Percentiles rank a stretch among this genome's conserved stretches.
Conservation (phyloP, 495 filamentous ascomycete species). For the Penicillium antarcticum region DNA sequence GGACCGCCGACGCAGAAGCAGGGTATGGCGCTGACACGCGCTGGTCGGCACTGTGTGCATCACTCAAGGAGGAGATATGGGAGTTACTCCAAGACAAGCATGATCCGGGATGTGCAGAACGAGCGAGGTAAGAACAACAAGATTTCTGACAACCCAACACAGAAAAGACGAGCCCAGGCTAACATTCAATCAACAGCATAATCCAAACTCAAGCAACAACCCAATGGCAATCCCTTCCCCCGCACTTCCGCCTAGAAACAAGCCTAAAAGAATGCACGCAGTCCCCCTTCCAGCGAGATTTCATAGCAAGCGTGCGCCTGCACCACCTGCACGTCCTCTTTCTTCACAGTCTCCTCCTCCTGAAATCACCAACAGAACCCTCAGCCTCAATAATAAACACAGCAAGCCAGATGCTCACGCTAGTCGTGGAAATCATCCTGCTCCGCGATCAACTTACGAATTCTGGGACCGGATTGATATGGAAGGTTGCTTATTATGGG, state of each 20-base stretch:
- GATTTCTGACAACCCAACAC: no score
- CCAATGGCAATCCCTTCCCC: conserved; percentile 25
- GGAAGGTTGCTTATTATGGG: conserved; percentile 43
- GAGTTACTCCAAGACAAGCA: conserved; percentile 34
- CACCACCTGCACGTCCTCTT: conserved; percentile 43
- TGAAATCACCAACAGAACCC: conserved; percentile 31
- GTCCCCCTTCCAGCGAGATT: conserved; percentile 32
- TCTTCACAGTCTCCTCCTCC: conserved; percentile 28
- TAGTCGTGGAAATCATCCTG: conserved; percentile 36
- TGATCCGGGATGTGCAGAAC: conserved; percentile 14
- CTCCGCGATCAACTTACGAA: conserved; percentile 37
- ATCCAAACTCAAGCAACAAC: conserved; percentile 25
- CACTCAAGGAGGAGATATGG: conserved; percentile 38
- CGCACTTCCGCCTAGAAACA: conserved; percentile 23
- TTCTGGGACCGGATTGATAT: conserved; percentile 40
- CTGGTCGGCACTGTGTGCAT: conserved; percentile 40
- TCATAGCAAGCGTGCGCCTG: conserved; percentile 33
- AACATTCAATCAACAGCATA: conserved; percentile 9
- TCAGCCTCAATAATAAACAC: conserved; percentile 27
- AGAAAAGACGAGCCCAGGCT: neutral
- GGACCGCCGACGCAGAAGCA: conserved; percentile 19
- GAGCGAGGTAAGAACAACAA: conserved; percentile 20
- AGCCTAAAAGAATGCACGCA: conserved; percentile 24
- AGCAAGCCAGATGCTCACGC: conserved; percentile 32
- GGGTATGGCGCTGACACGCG: conserved; percentile 35